Evolutionary conservation across 2,329 filamentous ascomycete genomes (phyloP), one percentile per base, ranked within the genome.

Genomic region (Sodiomyces alkalinus): DNA sequence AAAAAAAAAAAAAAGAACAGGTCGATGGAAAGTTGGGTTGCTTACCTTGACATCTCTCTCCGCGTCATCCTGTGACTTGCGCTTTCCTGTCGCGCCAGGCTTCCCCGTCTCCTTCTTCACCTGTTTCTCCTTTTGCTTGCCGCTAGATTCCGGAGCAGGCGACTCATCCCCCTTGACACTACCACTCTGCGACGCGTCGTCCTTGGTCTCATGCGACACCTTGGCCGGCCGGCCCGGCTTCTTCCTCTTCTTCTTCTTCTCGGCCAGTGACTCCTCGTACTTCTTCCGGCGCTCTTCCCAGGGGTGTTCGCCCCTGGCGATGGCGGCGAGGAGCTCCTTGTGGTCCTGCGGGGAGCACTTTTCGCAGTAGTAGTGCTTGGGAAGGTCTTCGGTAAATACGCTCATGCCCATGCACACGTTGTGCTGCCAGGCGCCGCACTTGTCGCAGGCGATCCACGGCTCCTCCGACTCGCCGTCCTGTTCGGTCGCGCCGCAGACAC

Each of bases 391-490:
- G 18, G 76, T 71, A 41, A 80, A 83, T 26, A 77, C 73, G 44
- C 68, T 74, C 48, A 94, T 71, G 29, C 82, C 83, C 62, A 98
- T 82, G 49, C 90, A 98, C 38, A 92, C 77, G 46, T 94, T 94
- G 55, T 98, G 90, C 55, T 98, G 90, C 90, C 90, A 98, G 22
- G 79, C 87, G 27, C 73, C 74, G 53, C 90, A 98, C 26, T 70
- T 72, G 52, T 98, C 90, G 59, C 90, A 98, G 35, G 80, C 83
- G 44, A 98, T 93, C 85, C 92, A 96, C 29, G 85, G 76, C 42
- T 90, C 78, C 39, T 80, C 81, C 10, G 81, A 76, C 41, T 92
- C 81, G 41, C 87, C 81, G 34, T 86, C 80, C 40, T 85, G 79
- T 41, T 81, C 79, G 24, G 80, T 80, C 33, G 82, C 78, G 40